phyloP scores from a whole-genome alignment of 495 filamentous ascomycete species.

The Aspergillus olivimuriae region DNA sequence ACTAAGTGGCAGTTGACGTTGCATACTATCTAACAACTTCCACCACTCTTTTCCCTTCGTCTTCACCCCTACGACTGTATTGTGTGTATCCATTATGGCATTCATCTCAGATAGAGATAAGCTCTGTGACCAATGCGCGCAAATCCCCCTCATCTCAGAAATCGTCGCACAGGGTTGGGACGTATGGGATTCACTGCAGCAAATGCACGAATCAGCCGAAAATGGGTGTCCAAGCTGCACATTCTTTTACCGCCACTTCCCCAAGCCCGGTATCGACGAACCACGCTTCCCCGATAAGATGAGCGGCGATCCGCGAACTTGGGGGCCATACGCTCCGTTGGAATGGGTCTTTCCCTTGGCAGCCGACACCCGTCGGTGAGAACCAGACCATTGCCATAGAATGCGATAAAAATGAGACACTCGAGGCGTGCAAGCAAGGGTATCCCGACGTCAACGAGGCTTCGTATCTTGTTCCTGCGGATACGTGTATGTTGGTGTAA shows the following conservation, averaged over 20 bases:
- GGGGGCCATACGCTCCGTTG: background rate
- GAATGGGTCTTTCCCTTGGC: background rate
- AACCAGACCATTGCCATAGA: background rate
- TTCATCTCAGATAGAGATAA: background rate
- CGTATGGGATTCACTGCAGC: background rate
- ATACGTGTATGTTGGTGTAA: background rate
- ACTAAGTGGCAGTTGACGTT: no score
- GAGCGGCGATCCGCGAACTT: background rate
- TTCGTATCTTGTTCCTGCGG: background rate
- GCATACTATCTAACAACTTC: no score
- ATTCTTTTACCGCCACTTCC: background rate
- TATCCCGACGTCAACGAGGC: background rate
- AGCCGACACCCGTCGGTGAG: background rate
- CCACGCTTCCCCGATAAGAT: background rate
- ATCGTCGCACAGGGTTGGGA: background rate
- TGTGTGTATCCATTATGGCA: background rate
- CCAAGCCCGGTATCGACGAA: background rate
- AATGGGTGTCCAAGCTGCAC: background rate
- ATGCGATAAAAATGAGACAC: background rate
- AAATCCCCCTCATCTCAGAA: constrained; percentile 1
- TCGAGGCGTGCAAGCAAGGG: background rate
- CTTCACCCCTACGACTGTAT: background rate
- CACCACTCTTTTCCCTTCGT: background rate
- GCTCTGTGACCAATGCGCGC: background rate
- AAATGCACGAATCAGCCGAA: background rate